Evolutionary conservation across 1,284 basidiomycete species (phyloP).

Genomic region (Microbotryomycetes sp.): DNA sequence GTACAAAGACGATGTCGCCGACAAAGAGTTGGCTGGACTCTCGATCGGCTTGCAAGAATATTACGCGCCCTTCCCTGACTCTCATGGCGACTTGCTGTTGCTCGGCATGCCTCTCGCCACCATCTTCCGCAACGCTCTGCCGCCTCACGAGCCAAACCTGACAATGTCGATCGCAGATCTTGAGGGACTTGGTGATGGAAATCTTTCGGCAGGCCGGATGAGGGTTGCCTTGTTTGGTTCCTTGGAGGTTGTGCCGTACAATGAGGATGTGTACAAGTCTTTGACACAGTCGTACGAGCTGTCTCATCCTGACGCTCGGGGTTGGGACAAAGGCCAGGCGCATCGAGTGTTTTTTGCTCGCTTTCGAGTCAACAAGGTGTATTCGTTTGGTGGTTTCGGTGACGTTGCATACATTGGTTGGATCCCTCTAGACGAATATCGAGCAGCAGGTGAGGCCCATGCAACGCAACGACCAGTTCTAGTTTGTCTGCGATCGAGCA

Average conservation of each 20-base stretch:
- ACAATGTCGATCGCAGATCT: conserved; percentile 30
- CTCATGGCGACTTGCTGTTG: conserved; percentile 28
- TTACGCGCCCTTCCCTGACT: conserved; percentile 30
- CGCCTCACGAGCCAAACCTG: conserved; percentile 27
- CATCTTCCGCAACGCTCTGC: conserved; percentile 33
- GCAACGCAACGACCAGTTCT: neutral
- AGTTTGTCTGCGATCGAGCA: neutral
- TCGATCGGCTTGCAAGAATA: conserved; percentile 33
- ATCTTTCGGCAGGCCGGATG: conserved; percentile 31
- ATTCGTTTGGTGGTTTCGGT: conserved; percentile 20
- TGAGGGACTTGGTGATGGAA: conserved; percentile 28
- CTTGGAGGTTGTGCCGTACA: conserved; percentile 17
- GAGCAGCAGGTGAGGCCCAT: neutral
- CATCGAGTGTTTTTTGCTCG: conserved; percentile 30
- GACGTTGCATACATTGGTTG: neutral
- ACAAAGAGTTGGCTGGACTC: conserved; percentile 10
- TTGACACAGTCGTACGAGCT: too few species aligned
- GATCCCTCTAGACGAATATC: neutral
- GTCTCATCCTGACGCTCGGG: conserved; percentile 16
- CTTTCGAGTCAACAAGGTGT: conserved; percentile 26
- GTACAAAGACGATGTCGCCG: conserved; percentile 10
- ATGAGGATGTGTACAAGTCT: conserved; percentile 14
- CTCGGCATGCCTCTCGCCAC: conserved; percentile 32
- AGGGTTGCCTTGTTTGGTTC: conserved; percentile 29
- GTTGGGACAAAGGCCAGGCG: conserved; percentile 21